These are phyloP conservation scores for Phoenix dactylifera DNA, from an alignment of 176 grass and related monocot species.

Conservation along the genomic window DNA sequence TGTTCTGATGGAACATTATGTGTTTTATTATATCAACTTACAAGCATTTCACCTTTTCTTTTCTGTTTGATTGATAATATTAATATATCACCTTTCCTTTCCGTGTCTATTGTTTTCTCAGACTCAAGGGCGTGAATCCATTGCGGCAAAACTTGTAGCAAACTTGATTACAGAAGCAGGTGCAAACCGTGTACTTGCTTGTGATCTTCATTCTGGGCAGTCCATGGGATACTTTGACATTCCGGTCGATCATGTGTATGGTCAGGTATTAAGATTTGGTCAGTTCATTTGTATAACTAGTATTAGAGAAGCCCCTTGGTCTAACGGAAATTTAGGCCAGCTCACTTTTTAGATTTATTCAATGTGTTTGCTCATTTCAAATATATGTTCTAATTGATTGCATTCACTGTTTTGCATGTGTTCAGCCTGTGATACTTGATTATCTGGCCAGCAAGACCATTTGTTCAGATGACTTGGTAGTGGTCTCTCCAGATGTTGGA, in stretches of 20 bases:
- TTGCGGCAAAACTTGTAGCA: conserved; percentile 96
- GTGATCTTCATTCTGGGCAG: conserved; percentile 98
- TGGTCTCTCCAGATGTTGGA: conserved; percentile 94
- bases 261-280: conserved; percentile 42
- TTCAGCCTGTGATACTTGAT: conserved; percentile 97
- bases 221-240: conserved; percentile 99
- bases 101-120: conserved; percentile 23
- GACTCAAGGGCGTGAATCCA: conserved; percentile 98
- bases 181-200: conserved; percentile 88
- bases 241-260: conserved; percentile 97
- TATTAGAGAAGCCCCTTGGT: too few species aligned
- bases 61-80: too few species aligned
- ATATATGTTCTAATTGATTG: too few species aligned
- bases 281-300: neutral
- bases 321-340: too few species aligned
- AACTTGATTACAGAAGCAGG: conserved; percentile 99
- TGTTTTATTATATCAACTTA: too few species aligned
- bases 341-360: too few species aligned
- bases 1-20: too few species aligned
- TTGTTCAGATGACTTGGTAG: conserved; percentile 74
- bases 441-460: conserved; percentile 95
- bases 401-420: conserved; percentile 17
- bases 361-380: too few species aligned
- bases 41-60: too few species aligned
- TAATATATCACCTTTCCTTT: too few species aligned